Evolutionary conservation across 129 eudicot species (phyloP), one percentile per base, ranked within the genome.

Genomic region (Daucus carota): DNA sequence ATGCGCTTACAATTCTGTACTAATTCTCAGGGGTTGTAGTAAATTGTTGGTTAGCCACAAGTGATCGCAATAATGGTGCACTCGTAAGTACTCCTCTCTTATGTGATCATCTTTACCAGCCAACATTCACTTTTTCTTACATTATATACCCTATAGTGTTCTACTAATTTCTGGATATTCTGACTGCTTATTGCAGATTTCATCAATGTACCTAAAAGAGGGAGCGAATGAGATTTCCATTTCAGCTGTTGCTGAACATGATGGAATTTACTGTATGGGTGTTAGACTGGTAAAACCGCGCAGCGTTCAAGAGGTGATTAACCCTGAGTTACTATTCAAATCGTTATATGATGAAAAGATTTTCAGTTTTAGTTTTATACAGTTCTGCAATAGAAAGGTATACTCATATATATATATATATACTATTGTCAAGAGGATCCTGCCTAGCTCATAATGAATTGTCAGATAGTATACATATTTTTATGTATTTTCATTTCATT

Each of bases 271-370:
- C 76, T 92, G 97, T 85, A 47, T 89, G 48, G 96, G 97, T 74
- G 96, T 92, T 54, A 86, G 97, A 77, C 81, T 92, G 50, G 90
- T 89, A 74, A 84, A 82, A 72, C 83, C 88, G 44, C 96, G 92
- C 41, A 87, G 91, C 46, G 80, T 90, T 74, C 89, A 85, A 63
- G 92, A 93, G 92, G 98, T 93, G 74, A 44, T 74, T 70, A n/a
- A 14, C 31, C n/a, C 72, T n/a, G 70, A 67, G 45, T 52, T 31
- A 33, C 1, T 29, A 16, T 8, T 57, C 6, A 3, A 57, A 20
- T 38, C 41, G 6, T n/a, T 38, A 38, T 38, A 38, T 38, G 6
- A 38, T 38, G 3, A 38, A n/a, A n/a, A n/a, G n/a, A n/a, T n/a
- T n/a, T n/a, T n/a, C n/a, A n/a, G n/a, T n/a, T n/a, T n/a, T n/a